Evolutionary conservation across 1,139 yeast genomes (phyloP).

Genomic region (Pichiaceae sp.): DNA sequence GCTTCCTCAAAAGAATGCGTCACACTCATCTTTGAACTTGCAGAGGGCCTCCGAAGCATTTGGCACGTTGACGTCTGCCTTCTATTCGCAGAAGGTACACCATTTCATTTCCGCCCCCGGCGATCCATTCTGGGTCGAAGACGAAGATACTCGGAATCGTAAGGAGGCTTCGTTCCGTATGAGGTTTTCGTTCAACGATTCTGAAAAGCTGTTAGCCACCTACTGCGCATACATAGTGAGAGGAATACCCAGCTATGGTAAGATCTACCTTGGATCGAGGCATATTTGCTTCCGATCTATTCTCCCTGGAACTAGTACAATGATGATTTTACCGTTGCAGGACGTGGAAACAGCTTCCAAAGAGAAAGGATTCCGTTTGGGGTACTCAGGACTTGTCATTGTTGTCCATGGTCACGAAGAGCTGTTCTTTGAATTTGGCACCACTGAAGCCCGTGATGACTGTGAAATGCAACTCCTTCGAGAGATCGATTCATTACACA

Average conservation of each 20-base stretch:
- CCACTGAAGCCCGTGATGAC: conserved; percentile 63
- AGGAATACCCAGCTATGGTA: conserved; percentile 75
- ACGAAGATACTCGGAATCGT: conserved; percentile 31
- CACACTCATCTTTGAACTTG: neutral
- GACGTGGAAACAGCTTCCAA: conserved; percentile 64
- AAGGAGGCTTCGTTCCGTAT: conserved; percentile 47
- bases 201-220: conserved; percentile 51
- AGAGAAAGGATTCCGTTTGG: conserved; percentile 57
- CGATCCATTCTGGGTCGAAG: conserved; percentile 40
- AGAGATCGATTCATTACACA: conserved; percentile 33
- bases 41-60: neutral
- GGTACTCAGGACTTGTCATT: conserved; percentile 60
- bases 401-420: conserved; percentile 71
- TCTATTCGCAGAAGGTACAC: neutral
- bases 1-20: neutral
- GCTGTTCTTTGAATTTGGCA: conserved; percentile 65
- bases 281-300: conserved; percentile 73
- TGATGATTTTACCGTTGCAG: conserved; percentile 72
- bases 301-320: conserved; percentile 69
- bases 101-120: conserved; percentile 16
- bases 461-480: conserved; percentile 48
- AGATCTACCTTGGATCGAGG: conserved; percentile 59
- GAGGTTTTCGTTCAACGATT: conserved; percentile 56
- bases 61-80: neutral
- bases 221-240: conserved; percentile 67